phyloP scores from a whole-genome alignment of 805 yeast species.

The Myxozyma vanderwaltii region DNA sequence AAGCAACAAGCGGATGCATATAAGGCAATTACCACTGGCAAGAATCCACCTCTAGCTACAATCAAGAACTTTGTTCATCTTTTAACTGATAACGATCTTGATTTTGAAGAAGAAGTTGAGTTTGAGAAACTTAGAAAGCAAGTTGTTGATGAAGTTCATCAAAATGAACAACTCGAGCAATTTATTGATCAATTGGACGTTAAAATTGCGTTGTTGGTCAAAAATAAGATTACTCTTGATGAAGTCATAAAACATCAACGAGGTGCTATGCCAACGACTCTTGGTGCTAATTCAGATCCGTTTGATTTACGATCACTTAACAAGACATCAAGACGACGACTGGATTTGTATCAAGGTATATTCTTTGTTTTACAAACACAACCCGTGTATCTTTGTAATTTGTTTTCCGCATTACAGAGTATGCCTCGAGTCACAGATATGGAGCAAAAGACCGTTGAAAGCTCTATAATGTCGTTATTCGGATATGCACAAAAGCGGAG shows the following conservation, averaged over 20 bases:
- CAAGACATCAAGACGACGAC: conserved; percentile 48
- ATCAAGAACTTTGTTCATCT: conserved; percentile 76
- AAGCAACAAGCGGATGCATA: conserved; percentile 71
- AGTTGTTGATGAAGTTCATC: conserved; percentile 68
- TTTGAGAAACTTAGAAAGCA: conserved; percentile 67
- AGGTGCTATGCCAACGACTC: conserved; percentile 37
- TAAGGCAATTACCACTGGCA: conserved; percentile 64
- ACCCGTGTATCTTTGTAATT: conserved; percentile 65
- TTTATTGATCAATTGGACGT: conserved; percentile 75
- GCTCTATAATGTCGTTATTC: conserved; percentile 41
- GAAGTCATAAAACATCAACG: conserved; percentile 56
- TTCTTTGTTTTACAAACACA: conserved; percentile 84
- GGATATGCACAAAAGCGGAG: conserved; percentile 52
- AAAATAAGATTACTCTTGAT: conserved; percentile 75
- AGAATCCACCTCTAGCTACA: conserved; percentile 76
- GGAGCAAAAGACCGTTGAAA: conserved; percentile 41
- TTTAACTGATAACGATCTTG: conserved; percentile 69
- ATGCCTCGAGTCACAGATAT: conserved; percentile 38
- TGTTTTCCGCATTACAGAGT: conserved; percentile 47
- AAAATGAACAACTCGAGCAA: conserved; percentile 70
- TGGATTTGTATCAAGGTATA: conserved; percentile 72
- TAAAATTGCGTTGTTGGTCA: conserved; percentile 74
- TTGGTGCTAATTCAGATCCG: conserved; percentile 38
- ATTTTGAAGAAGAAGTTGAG: conserved; percentile 72
- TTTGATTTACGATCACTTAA: conserved; percentile 46